Conservation (phyloP, 2,329 filamentous ascomycete species). For the Penicillium rolfsii region DNA sequence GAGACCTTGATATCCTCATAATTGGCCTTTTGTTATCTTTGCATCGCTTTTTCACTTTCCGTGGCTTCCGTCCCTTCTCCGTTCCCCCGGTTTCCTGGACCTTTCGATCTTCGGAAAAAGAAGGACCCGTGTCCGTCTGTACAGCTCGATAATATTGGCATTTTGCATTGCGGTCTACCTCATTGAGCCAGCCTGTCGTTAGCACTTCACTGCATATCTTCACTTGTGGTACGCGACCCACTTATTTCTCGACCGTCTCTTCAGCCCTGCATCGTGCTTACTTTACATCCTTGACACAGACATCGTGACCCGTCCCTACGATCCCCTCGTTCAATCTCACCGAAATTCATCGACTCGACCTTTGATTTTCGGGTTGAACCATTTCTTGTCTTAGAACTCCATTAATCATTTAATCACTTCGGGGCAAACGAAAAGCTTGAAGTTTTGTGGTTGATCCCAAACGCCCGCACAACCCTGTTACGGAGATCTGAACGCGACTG, state of each 20-base stretch:
- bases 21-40: constrained; percentile 14
- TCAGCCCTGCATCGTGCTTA: neutral
- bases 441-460: constrained; percentile 36
- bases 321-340: constrained; percentile 9
- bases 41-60: constrained; percentile 11
- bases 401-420: constrained; percentile 39
- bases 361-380: constrained; percentile 19
- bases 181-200: constrained; percentile 30
- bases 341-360: constrained; percentile 8
- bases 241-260: constrained; percentile 7
- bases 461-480: constrained; percentile 22
- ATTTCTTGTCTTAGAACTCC: constrained; percentile 25
- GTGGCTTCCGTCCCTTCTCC: constrained; percentile 7
- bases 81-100: constrained; percentile 3
- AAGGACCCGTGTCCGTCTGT: constrained; percentile 16
- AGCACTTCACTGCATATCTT: constrained; percentile 25
- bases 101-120: neutral
- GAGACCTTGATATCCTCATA: constrained; percentile 26
- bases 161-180: constrained; percentile 16
- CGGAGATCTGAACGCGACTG: constrained; percentile 19
- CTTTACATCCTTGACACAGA: constrained; percentile 12
- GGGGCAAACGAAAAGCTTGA: constrained; percentile 22
- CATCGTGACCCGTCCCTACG: constrained; percentile 12
- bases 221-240: constrained; percentile 26
- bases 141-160: constrained; percentile 26